Base-by-base conservation (phyloP, 129 eudicot genomes). In the Centella asiatica region DNA sequence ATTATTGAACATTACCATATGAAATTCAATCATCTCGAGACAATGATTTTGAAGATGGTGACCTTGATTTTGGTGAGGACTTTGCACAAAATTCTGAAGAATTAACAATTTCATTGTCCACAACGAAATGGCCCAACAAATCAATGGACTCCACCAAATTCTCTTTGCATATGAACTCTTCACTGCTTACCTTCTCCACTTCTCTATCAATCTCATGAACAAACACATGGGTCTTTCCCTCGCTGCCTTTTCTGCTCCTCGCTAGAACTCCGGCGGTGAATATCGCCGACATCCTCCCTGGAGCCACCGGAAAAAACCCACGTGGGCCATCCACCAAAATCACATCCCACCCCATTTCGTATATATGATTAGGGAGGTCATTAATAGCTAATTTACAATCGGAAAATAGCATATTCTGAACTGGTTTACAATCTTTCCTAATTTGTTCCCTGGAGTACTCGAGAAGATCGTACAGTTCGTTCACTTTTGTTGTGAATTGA, bases 241-340 rank as follows among this genome's bases (percentile, higher is more conserved):
- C 60, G 2, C 74, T 73, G 22, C 59, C 61, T 2, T 65, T 81
- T 46, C 82, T 92, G 60, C 86, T 87, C 80, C 96, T 55, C 1
- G 95, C 96, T 28, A 92, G 56, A 15, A 87, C 96, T 1, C 86
- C 90, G 60, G 99, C 95, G 11, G 87, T 84, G 56, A 79, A 92
- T 15, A 92, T 78, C 45, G 84, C 76, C 77, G 95, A 44, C 73
- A 80, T 59, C 33, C 96, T 76, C 45, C 98, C 99, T 29, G 99
- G 98, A 12, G 90, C 78, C 11, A 60, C 69, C 1, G 80, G 81
- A 12, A 57, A 70, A 28, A 75, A 74, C 46, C 96, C 99, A 25
- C 85, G 78, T 31, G 99, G 98, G 3, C 96, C 99, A 37, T 92
- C 99, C 0, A 92, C 69, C 28, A 92, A 0, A 25, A 92, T 92